Evolutionary conservation across 495 filamentous ascomycete genomes (phyloP), one percentile per base, ranked within the genome.

Genomic region (Aspergillus wentii): DNA sequence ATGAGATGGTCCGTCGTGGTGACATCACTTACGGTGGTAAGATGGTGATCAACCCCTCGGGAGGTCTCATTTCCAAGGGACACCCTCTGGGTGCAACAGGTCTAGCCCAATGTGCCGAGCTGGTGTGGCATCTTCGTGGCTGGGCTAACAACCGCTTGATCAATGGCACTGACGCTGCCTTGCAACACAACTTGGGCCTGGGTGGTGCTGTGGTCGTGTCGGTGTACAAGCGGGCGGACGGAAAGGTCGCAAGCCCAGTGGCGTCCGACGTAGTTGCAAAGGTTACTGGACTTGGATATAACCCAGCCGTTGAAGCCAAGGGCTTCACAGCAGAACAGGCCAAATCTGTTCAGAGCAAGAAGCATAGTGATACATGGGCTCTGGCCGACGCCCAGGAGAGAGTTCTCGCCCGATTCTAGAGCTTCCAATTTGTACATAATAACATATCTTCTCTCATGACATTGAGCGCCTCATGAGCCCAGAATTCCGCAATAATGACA

Each of bases 141-240:
- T 96, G 92, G 92, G 92, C 91, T 8, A 94, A 89, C 52, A 96
- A 98, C 64, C 73, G 92, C 17, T 62, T 78, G 7, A 78, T 88
- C 6, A 63, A 73, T 11, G 75, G 77, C 11, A 86, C 88, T 0
- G 72, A 60, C 32, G 78, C 73, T 28, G 85, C 86, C 30, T 60
- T 98, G 61, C 92, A 96, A 67, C 92, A 98, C 59, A 98, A 98
- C 53, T 67, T 98, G 3, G 92, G 92, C 0, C 67, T 98, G 16
- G 92, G 92, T 2, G 92, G 92, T 40, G 92, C 91, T 2, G 88
- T 80, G 2, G 89, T 98, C 1, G 85, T 91, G 11, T 92, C 88
- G 4, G 82, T 96, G 3, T 96, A 96, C 57, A 80, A 80, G 62
- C 74, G 91, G n/a, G 83, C 85, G 1, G 92, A 96, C 62, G 85